Conservation (phyloP, 139 green algal species). For the Coccomyxa sp. region DNA sequence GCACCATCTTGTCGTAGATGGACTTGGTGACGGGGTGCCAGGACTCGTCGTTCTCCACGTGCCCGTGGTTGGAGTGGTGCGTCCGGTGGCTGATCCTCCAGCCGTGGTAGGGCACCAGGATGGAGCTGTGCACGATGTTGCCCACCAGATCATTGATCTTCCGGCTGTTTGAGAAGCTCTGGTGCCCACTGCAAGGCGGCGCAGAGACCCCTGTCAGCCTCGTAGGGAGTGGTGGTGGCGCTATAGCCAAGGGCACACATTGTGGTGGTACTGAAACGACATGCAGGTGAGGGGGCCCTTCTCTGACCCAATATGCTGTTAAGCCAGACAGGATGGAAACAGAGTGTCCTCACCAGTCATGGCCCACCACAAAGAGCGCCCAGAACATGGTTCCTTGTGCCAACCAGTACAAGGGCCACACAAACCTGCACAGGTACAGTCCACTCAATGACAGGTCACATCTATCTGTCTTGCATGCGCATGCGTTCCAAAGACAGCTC, state of each 20-base stretch:
- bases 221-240: too few species aligned
- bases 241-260: too few species aligned
- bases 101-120: slow-evolving; percentile 95
- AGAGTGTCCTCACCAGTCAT: slow-evolving; percentile 74
- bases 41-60: slow-evolving; percentile 96
- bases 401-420: slow-evolving; percentile 93
- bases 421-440: slow-evolving; percentile 58
- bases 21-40: slow-evolving; percentile 81
- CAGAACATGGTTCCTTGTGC: slow-evolving; percentile 98
- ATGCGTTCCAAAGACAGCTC: too few species aligned
- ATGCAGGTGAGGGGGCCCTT: neutral
- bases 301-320: neutral
- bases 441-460: too few species aligned
- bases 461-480: too few species aligned
- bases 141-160: slow-evolving; percentile 88
- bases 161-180: slow-evolving; percentile 90
- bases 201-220: neutral
- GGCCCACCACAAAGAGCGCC: slow-evolving; percentile 94
- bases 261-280: neutral
- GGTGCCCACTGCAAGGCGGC: slow-evolving; percentile 70
- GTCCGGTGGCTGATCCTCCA: slow-evolving; percentile 92
- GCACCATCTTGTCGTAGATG: slow-evolving; percentile 51
- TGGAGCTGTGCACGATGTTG: slow-evolving; percentile 86
- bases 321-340: neutral
- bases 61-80: slow-evolving; percentile 91